phyloP scores from a whole-genome alignment of 495 filamentous ascomycete genomes.

The Margaritispora aquatica region DNA sequence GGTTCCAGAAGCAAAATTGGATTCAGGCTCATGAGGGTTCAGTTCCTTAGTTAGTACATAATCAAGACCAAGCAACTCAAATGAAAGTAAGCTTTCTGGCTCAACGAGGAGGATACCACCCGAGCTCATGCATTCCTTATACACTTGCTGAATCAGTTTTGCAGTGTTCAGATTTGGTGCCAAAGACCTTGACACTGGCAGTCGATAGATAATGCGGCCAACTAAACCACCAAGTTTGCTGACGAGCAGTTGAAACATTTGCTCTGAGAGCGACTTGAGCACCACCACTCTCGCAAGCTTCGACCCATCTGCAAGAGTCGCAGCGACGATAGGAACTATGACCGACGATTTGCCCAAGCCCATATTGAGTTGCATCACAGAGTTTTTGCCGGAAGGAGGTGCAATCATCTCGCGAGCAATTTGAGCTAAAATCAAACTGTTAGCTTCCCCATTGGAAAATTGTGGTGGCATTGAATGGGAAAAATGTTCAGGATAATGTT shows the following conservation, averaged over 20 bases:
- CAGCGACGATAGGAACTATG: conserved; percentile 59
- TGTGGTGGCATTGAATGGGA: too few relatives aligned
- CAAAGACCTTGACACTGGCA: conserved; percentile 56
- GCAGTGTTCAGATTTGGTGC: conserved; percentile 25
- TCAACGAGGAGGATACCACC: conserved; percentile 54
- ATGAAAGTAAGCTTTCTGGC: conserved; percentile 66
- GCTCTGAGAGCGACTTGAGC: conserved; percentile 52
- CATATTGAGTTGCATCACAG: conserved; percentile 69
- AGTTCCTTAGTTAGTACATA: conserved; percentile 23
- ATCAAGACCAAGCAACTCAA: conserved; percentile 60
- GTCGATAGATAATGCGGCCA: conserved; percentile 47
- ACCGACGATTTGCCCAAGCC: conserved; percentile 69
- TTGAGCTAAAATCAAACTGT: too few relatives aligned
- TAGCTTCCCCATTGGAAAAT: too few relatives aligned
- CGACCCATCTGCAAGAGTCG: conserved; percentile 43
- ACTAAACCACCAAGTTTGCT: conserved; percentile 55
- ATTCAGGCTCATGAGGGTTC: too few relatives aligned
- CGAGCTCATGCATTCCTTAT: conserved; percentile 37
- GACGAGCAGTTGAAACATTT: conserved; percentile 56
- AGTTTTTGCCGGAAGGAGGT: conserved; percentile 38
- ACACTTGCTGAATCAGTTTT: conserved; percentile 29
- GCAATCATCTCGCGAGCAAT: conserved; percentile 52
- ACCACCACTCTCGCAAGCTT: conserved; percentile 55
- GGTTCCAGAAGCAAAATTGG: too few relatives aligned
- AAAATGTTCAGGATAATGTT: too few relatives aligned